phyloP scores from a whole-genome alignment of 768 basidiomycete species.

The Filobasidium wieringae region DNA sequence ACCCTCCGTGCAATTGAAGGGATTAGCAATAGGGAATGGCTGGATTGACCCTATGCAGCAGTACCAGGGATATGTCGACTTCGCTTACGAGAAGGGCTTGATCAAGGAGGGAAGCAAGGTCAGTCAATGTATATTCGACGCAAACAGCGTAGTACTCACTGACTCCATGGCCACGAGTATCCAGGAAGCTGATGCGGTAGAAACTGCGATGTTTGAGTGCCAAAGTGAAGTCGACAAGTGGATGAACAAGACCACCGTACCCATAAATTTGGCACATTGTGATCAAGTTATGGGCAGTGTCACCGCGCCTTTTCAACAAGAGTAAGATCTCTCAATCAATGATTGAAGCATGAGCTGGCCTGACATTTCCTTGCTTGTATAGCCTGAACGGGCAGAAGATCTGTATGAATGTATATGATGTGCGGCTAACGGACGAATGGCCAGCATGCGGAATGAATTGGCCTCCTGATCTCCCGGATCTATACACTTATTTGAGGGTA shows the following conservation, averaged over 20 bases:
- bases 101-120: slow-evolving; percentile 63
- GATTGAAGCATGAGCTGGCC: too few species aligned
- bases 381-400: slow-evolving; percentile 59
- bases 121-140: slow-evolving; percentile 25
- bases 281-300: slow-evolving; percentile 47
- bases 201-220: slow-evolving; percentile 53
- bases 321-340: slow-evolving; percentile 26
- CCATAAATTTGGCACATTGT: slow-evolving; percentile 49
- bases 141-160: too few species aligned
- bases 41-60: slow-evolving; percentile 88
- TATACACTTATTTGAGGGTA: slow-evolving; percentile 71
- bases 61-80: slow-evolving; percentile 82
- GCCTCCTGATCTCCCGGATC: slow-evolving; percentile 39
- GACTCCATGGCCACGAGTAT: not conserved
- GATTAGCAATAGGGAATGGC: slow-evolving; percentile 88
- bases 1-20: slow-evolving; percentile 55
- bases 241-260: slow-evolving; percentile 34
- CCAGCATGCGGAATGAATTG: slow-evolving; percentile 58
- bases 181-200: slow-evolving; percentile 54
- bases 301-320: slow-evolving; percentile 37
- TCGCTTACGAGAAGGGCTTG: slow-evolving; percentile 63
- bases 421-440: slow-evolving; percentile 68
- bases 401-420: slow-evolving; percentile 91
- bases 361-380: not conserved
- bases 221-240: slow-evolving; percentile 41